These are phyloP conservation scores for Cordyceps cicadae DNA, from an alignment of 2,329 filamentous ascomycete genomes.

Conservation along the genomic window DNA sequence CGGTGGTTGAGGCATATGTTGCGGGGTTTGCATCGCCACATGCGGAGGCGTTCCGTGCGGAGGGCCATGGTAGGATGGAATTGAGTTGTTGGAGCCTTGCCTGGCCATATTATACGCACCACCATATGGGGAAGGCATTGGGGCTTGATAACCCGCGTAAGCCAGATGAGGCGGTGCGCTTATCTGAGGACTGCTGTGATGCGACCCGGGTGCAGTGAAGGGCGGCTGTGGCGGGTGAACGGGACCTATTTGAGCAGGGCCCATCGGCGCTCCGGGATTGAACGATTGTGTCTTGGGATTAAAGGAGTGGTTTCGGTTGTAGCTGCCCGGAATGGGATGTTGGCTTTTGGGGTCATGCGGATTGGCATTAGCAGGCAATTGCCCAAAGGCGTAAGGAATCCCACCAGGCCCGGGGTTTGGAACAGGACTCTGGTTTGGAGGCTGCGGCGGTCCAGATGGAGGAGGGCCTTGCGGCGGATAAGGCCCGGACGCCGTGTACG, in stretches of 20 bases:
- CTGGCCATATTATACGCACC: slow-evolving; percentile 47
- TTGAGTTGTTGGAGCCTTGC: slow-evolving; percentile 47
- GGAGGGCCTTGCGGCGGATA: slow-evolving; percentile 21
- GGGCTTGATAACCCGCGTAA: slow-evolving; percentile 41
- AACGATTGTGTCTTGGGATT: slow-evolving; percentile 94
- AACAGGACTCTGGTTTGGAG: slow-evolving; percentile 15
- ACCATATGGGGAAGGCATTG: slow-evolving; percentile 38
- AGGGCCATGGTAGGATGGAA: slow-evolving; percentile 40
- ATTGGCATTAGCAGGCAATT: slow-evolving; percentile 62
- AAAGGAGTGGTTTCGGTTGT: slow-evolving; percentile 69
- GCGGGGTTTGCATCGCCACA: slow-evolving; percentile 30
- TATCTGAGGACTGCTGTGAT: slow-evolving; percentile 47
- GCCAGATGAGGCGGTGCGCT: slow-evolving; percentile 39
- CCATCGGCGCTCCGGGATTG: slow-evolving; percentile 54
- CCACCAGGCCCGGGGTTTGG: slow-evolving; percentile 20
- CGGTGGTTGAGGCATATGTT: slow-evolving; percentile 28
- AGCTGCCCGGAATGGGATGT: slow-evolving; percentile 79
- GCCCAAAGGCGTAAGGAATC: slow-evolving; percentile 66
- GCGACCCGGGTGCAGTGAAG: slow-evolving; percentile 40
- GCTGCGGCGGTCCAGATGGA: slow-evolving; percentile 19
- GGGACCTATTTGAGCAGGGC: slow-evolving; percentile 40
- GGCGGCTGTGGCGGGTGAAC: slow-evolving; percentile 40
- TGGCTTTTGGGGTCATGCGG: slow-evolving; percentile 66
- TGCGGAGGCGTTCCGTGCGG: slow-evolving; percentile 18
- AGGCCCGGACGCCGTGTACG: slow-evolving; percentile 22